Evolutionary conservation across 1,139 yeast species (phyloP).

Genomic region (Pichia sp.): DNA sequence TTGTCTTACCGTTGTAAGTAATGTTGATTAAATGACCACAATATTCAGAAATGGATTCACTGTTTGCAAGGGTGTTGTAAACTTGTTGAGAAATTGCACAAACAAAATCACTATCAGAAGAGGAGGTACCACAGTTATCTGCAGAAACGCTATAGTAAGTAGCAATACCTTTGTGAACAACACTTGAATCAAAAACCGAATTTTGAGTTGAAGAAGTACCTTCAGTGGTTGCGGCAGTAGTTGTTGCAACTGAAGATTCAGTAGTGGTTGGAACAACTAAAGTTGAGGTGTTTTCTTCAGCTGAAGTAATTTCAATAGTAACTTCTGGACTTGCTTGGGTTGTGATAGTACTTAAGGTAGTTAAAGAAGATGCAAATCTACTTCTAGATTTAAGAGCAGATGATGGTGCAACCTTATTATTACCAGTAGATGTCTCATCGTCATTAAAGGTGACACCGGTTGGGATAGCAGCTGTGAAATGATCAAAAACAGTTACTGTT

Average conservation of each 20-base stretch:
- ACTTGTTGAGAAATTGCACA: slow-evolving; percentile 31
- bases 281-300: not conserved
- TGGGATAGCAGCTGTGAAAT: slow-evolving; percentile 6
- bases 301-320: not conserved
- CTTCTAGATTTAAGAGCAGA: not conserved
- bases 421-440: not conserved
- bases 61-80: slow-evolving; percentile 26
- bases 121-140: slow-evolving; percentile 33
- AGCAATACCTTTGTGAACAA: slow-evolving; percentile 31
- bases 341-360: slow-evolving; percentile 7
- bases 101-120: slow-evolving; percentile 28
- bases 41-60: slow-evolving; percentile 32
- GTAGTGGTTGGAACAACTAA: not conserved
- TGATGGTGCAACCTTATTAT: not conserved
- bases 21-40: slow-evolving; percentile 47
- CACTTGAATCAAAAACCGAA: slow-evolving; percentile 2
- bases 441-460: not conserved
- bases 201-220: slow-evolving; percentile 1
- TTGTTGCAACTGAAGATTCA: not conserved
- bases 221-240: not conserved
- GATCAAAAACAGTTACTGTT: slow-evolving; percentile 6
- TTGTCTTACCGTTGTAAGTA: slow-evolving; percentile 38
- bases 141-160: slow-evolving; percentile 30
- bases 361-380: not conserved
- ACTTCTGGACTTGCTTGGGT: not conserved